Percentiles rank a stretch among this genome's conserved stretches.
Evolutionary conservation across 148 eudicot genomes (phyloP).

Genomic region (Gaultheria prostrata): DNA sequence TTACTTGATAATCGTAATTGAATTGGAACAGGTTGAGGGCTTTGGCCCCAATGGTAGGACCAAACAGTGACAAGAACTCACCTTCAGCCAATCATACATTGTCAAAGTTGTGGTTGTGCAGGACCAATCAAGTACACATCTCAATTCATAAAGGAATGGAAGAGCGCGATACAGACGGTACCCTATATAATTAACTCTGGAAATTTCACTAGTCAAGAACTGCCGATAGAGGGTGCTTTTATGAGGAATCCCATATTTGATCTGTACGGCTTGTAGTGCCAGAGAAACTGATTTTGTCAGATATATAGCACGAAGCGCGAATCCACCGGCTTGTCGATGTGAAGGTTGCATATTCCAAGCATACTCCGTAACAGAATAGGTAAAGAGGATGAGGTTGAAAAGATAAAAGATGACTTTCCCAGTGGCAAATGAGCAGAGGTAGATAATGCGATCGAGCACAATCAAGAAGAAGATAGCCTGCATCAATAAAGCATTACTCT

Average conservation of each 20-base stretch:
- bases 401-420: constrained; percentile 87
- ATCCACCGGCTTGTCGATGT: constrained; percentile 62
- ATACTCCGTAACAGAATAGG: constrained; percentile 80
- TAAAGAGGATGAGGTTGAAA: constrained; percentile 80
- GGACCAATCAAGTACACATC: constrained; percentile 99
- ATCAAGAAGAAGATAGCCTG: constrained; percentile 97
- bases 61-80: constrained; percentile 26
- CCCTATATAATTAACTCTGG: constrained; percentile 79
- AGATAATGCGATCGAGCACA: constrained; percentile 92
- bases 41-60: neutral
- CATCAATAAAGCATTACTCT: constrained; percentile 31
- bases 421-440: constrained; percentile 92
- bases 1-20: neutral
- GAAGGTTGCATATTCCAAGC: constrained; percentile 90
- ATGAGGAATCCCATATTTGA: constrained; percentile 94
- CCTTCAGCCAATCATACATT: constrained; percentile 99
- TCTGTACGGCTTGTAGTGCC: constrained; percentile 94
- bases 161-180: constrained; percentile 93
- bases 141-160: constrained; percentile 92
- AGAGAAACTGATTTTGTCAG: constrained; percentile 87
- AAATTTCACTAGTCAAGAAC: constrained; percentile 82
- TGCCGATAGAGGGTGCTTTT: constrained; percentile 96
- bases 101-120: constrained; percentile 97
- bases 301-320: constrained; percentile 88
- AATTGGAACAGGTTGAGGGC: neutral